These are phyloP conservation scores for Xylariaceae sp. DNA, from an alignment of 2,329 filamentous ascomycete species.

Conservation along the genomic window DNA sequence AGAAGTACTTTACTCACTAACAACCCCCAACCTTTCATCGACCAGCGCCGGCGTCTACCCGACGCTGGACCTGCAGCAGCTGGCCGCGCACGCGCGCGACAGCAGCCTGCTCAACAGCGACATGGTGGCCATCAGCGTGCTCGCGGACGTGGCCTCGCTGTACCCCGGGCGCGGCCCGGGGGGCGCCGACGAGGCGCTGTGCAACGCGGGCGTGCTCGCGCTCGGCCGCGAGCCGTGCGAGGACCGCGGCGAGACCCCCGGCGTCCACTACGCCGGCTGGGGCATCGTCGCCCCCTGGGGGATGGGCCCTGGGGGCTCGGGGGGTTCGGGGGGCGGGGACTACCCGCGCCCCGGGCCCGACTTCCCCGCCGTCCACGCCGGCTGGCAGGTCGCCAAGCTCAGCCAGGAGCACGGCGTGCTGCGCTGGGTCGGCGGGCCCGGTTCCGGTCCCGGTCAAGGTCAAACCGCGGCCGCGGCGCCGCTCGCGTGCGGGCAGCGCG, in stretches of 20 bases:
- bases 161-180: conserved; percentile 51
- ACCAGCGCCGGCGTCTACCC: conserved; percentile 72
- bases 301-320: conserved; percentile 21
- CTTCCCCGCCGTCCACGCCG: conserved; percentile 34
- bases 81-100: conserved; percentile 58
- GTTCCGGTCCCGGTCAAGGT: conserved; percentile 30
- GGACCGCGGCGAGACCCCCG: conserved; percentile 28
- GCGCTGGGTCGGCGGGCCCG: conserved; percentile 41
- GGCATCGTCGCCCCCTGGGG: conserved; percentile 61
- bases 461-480: conserved; percentile 37
- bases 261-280: conserved; percentile 58
- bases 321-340: conserved; percentile 7
- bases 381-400: conserved; percentile 63
- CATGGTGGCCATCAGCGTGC: conserved; percentile 58
- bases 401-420: conserved; percentile 75
- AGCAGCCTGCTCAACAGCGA: conserved; percentile 35
- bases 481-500: conserved; percentile 55
- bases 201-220: conserved; percentile 62
- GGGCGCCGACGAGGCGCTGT: conserved; percentile 52
- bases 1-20: no score
- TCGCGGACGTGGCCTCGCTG: conserved; percentile 64
- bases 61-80: conserved; percentile 69
- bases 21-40: no score
- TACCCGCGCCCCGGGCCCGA: conserved; percentile 31
- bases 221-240: conserved; percentile 67